These are phyloP conservation scores for Cercospora nicotianae DNA, from an alignment of 2,329 filamentous ascomycete species.

Conservation along the genomic window DNA sequence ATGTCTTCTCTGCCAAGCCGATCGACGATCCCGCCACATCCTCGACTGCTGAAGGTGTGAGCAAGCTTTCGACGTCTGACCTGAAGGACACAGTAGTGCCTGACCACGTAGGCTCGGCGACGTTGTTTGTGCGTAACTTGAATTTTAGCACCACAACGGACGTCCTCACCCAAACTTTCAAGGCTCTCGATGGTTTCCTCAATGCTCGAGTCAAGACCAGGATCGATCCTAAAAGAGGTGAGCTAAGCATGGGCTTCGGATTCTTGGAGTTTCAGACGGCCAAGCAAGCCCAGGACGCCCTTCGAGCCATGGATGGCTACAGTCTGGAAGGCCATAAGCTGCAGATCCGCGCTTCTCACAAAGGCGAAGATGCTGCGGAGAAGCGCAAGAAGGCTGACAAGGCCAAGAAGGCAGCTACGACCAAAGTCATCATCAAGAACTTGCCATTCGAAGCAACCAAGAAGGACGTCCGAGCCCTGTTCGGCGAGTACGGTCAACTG, in stretches of 20 bases:
- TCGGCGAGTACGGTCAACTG: constrained; percentile 87
- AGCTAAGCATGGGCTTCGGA: constrained; percentile 95
- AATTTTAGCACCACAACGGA: constrained; percentile 85
- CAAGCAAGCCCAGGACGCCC: constrained; percentile 73
- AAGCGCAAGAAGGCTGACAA: constrained; percentile 80
- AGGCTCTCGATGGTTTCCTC: constrained; percentile 80
- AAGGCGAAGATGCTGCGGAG: constrained; percentile 81
- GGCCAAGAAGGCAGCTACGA: constrained; percentile 76
- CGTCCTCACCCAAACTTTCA: constrained; percentile 74
- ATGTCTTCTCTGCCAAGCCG: constrained; percentile 61
- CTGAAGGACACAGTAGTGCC: constrained; percentile 59
- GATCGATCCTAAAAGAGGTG: constrained; percentile 84
- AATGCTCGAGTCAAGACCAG: constrained; percentile 91
- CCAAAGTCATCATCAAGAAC: constrained; percentile 98
- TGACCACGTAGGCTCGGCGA: constrained; percentile 62
- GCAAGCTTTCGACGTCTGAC: constrained; percentile 68
- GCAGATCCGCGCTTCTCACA: constrained; percentile 82
- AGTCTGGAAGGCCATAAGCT: constrained; percentile 85
- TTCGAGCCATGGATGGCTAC: constrained; percentile 83
- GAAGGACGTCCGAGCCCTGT: constrained; percentile 83
- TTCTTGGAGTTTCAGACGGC: constrained; percentile 86
- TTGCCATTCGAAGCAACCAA: constrained; percentile 93
- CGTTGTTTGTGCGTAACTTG: constrained; percentile 89
- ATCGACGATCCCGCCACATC: constrained; percentile 33
- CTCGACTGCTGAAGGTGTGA: constrained; percentile 36